phyloP scores from a whole-genome alignment of 352 stramenopile species.

The Phytophthora megakarya region DNA sequence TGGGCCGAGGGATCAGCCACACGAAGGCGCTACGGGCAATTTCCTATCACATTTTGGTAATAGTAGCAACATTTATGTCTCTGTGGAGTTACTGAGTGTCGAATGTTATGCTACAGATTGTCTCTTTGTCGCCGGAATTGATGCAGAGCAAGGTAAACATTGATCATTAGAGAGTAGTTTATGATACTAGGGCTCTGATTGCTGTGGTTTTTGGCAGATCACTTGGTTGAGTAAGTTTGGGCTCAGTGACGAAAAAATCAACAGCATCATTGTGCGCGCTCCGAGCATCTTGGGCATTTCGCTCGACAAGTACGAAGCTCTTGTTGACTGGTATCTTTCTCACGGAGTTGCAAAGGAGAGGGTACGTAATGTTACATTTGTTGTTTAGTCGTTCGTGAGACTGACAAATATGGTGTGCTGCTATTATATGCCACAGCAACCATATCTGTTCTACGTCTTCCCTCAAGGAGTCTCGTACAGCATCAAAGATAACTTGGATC shows the following conservation, averaged over 20 bases:
- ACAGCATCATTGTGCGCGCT: conserved; percentile 1
- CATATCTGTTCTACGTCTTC: conserved; percentile 53
- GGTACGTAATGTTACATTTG: not conserved
- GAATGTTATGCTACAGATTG: not conserved
- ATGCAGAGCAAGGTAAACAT: conserved; percentile 4
- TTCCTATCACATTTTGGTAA: conserved; percentile 34
- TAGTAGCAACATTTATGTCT: not conserved
- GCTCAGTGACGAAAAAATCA: conserved; percentile 16
- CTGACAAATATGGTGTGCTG: not conserved
- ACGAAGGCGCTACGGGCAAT: conserved; percentile 32
- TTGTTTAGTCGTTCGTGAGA: not conserved
- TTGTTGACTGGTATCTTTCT: conserved; percentile 15
- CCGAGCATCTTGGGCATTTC: conserved; percentile 10
- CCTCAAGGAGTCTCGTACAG: conserved; percentile 38
- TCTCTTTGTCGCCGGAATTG: not conserved
- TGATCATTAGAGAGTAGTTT: not conserved
- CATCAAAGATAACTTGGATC: conserved; percentile 39
- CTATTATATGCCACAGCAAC: conserved; percentile 37
- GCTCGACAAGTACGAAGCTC: conserved; percentile 7
- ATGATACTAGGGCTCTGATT: not conserved
- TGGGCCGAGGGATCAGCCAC: conserved; percentile 31
- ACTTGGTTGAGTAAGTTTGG: conserved; percentile 6
- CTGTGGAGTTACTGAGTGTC: not conserved
- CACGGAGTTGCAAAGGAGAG: not conserved
- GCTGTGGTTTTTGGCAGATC: not conserved